A percentile compares a stretch with the other conserved stretches of the same genome.
These are phyloP conservation scores for Rhynchosporium agropyri DNA, from an alignment of 2,329 filamentous ascomycete species.

Conservation along the genomic window DNA sequence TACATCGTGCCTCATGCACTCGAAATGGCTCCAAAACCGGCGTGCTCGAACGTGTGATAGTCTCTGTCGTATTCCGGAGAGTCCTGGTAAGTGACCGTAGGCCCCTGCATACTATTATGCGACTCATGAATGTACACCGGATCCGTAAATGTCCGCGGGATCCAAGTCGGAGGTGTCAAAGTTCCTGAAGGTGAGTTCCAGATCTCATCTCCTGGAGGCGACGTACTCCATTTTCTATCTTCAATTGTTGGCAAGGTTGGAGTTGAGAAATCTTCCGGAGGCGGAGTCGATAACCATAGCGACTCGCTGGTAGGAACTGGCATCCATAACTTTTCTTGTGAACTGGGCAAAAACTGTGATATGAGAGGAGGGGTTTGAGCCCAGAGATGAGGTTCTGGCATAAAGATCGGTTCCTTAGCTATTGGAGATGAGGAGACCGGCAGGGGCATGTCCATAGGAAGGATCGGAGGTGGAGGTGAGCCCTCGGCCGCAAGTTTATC, in stretches of 20 bases:
- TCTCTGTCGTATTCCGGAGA: slow-evolving; percentile 5
- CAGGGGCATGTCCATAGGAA: background rate
- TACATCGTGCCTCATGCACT: background rate
- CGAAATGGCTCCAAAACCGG: slow-evolving; percentile 4
- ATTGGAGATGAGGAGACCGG: background rate
- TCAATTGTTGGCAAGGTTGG: background rate
- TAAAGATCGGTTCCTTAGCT: background rate
- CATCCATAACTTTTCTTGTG: background rate
- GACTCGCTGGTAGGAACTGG: background rate
- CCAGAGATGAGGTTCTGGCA: slow-evolving; percentile 3
- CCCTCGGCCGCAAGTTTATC: background rate
- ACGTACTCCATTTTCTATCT: slow-evolving; percentile 1
- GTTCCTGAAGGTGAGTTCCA: background rate
- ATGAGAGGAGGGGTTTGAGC: background rate
- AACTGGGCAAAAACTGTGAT: background rate
- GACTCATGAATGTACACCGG: slow-evolving; percentile 1
- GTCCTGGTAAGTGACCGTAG: background rate
- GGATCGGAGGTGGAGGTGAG: background rate
- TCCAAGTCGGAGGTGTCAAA: background rate
- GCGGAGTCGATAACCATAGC: background rate
- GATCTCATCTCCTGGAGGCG: background rate
- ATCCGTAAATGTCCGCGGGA: slow-evolving; percentile 1
- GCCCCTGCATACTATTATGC: background rate
- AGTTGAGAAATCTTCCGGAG: background rate
- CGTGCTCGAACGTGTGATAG: slow-evolving; percentile 7